Conservation (phyloP, 192 early-diverging fungal genomes). For the Ramicandelaber brevisporus region DNA sequence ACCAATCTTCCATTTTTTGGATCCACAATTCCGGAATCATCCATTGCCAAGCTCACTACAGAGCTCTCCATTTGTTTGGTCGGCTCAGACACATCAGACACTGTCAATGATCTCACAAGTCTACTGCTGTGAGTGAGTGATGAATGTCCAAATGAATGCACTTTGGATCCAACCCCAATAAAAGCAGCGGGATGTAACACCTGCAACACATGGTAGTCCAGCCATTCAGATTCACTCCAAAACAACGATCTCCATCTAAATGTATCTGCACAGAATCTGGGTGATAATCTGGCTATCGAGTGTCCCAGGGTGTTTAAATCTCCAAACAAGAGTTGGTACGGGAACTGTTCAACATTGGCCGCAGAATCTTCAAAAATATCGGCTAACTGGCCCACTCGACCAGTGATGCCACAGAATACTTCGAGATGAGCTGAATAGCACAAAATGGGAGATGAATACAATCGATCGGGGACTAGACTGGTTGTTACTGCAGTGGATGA, state of each 20-base stretch:
- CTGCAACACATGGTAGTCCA: constrained; percentile 29
- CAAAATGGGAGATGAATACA: constrained; percentile 28
- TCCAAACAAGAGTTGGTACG: constrained; percentile 46
- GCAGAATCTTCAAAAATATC: constrained; percentile 37
- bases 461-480: no score
- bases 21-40: no score
- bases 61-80: no score
- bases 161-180: not conserved
- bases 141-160: not conserved
- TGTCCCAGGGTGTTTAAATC: constrained; percentile 61
- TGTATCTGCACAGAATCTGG: constrained; percentile 29
- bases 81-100: no score
- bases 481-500: no score
- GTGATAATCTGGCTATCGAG: constrained; percentile 40
- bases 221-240: constrained; percentile 39
- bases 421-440: constrained; percentile 54
- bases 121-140: no score
- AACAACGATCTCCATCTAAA: constrained; percentile 37
- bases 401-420: constrained; percentile 47
- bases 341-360: constrained; percentile 8
- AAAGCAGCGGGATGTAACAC: not conserved
- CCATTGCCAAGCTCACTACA: no score
- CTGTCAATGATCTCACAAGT: no score
- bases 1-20: no score
- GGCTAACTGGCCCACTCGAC: constrained; percentile 32